Evolutionary conservation across 2,329 filamentous ascomycete genomes (phyloP), one percentile per base, ranked within the genome.

Genomic region (Neurospora sp.): DNA sequence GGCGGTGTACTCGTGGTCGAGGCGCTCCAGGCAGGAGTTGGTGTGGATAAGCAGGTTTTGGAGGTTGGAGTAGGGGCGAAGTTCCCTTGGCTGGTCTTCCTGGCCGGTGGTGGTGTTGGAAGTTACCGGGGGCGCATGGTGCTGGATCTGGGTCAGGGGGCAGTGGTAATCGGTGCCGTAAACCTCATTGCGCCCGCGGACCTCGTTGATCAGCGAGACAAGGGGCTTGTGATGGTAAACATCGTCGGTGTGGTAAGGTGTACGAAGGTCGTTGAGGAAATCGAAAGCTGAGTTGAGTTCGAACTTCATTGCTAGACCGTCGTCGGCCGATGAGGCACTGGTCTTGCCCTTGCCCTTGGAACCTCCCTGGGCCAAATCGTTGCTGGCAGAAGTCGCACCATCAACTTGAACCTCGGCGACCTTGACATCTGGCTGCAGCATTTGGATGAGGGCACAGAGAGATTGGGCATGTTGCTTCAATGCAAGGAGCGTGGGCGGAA

Each of bases 401-500:
- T 70, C 71, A 19, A 52, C 40, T 40, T 79, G 73, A n/a, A 82
- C 74, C 17, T 79, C 76, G 66, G 76, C 75, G 1, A 74, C 73
- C 10, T 72, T 73, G 6, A 79, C 76, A 8, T 79, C 81, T 4
- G 85, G 79, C 2, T 80, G 80, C 11, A 88, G 77, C 57, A 80
- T 77, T 3, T 81, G 80, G 71, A 89, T 87, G 66, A 89, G 80
- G 15, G 83, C 81, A 40, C 81, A 78, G 17, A 89, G 81, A n/a
- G 85, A 83, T 69, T 88, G 87, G 0, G 86, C 85, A 72, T 89
- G 87, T 74, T 87, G 83, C 77, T 89, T 89, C 41, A 89, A 80
- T 1, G 85, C 81, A 1, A 85, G 78, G n/a, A 89, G 79, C 0
- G 86, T 88, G 1, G 86, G 86, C 3, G 85, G 78, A 6, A 79